Evolutionary conservation across 371 early-diverging fungal species (phyloP).

Genomic region (Mortierella sp.): DNA sequence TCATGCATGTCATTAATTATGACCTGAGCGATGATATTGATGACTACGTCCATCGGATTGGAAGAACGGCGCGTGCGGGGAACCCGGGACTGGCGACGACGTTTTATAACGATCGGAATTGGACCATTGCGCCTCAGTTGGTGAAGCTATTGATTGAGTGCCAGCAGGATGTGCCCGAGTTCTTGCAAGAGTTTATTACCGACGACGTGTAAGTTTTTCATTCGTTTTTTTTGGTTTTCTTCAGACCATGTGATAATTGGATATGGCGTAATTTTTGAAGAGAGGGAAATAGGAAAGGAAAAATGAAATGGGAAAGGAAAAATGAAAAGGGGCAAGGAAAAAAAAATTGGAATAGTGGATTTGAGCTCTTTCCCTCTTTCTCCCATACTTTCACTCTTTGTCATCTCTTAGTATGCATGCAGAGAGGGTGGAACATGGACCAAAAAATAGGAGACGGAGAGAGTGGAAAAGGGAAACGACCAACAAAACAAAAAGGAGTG

Average conservation of each 20-base stretch:
- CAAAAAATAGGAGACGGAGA: not conserved
- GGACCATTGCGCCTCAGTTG: constrained; percentile 69
- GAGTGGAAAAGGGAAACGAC: not conserved
- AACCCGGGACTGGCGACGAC: constrained; percentile 80
- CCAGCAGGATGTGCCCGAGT: constrained; percentile 84
- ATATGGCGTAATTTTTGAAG: not conserved
- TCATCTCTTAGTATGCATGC: not conserved
- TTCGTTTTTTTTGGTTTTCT: not conserved
- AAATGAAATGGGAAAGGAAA: not conserved
- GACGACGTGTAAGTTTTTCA: constrained; percentile 55
- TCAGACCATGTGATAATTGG: not conserved
- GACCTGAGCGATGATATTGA: constrained; percentile 87
- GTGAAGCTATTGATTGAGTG: constrained; percentile 84
- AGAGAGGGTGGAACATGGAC: constrained; percentile 1
- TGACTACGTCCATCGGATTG: constrained; percentile 89
- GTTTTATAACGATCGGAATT: constrained; percentile 73
- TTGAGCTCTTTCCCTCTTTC: not conserved
- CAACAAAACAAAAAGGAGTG: not conserved
- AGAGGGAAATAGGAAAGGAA: not conserved
- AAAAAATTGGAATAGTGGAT: no score
- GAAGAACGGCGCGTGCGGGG: constrained; percentile 64
- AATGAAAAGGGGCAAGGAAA: not conserved
- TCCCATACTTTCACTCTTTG: not conserved
- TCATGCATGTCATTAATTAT: constrained; percentile 89
- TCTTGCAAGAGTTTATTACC: constrained; percentile 66